Percentiles rank a stretch among this genome's conserved stretches.
Conservation (phyloP, 108 stramenopile genomes). For the Fragilaria radians region DNA sequence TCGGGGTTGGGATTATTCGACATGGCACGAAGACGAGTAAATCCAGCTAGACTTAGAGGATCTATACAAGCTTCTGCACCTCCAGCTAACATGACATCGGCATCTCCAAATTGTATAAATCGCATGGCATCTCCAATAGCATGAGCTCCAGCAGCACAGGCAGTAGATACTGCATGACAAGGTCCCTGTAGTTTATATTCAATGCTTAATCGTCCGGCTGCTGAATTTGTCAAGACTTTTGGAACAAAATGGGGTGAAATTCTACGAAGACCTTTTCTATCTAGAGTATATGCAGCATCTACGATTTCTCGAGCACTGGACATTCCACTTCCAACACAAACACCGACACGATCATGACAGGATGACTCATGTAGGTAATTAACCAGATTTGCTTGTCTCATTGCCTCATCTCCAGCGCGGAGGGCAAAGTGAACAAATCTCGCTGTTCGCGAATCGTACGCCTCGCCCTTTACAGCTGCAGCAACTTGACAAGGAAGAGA, state of each 20-base stretch:
- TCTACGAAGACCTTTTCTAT: slow-evolving; percentile 23
- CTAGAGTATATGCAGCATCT: slow-evolving; percentile 32
- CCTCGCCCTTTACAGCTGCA: slow-evolving; percentile 46
- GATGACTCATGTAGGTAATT: slow-evolving; percentile 21
- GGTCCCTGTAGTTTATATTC: slow-evolving; percentile 76
- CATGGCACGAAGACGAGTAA: slow-evolving; percentile 85
- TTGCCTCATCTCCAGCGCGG: slow-evolving; percentile 64
- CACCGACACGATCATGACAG: slow-evolving; percentile 47
- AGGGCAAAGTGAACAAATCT: slow-evolving; percentile 78
- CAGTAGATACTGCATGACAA: slow-evolving; percentile 77
- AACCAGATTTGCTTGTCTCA: slow-evolving; percentile 32
- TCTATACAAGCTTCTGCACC: slow-evolving; percentile 93
- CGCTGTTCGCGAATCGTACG: slow-evolving; percentile 40
- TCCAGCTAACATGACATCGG: slow-evolving; percentile 91
- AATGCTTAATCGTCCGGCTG: slow-evolving; percentile 70
- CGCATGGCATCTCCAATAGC: slow-evolving; percentile 90
- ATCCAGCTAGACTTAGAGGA: slow-evolving; percentile 85
- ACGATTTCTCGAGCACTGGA: slow-evolving; percentile 80
- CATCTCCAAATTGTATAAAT: slow-evolving; percentile 73
- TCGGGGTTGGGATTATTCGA: slow-evolving; percentile 50
- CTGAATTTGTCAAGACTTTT: slow-evolving; percentile 85
- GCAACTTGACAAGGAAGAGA: slow-evolving; percentile 72
- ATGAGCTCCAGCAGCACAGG: slow-evolving; percentile 94
- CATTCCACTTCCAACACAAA: slow-evolving; percentile 84
- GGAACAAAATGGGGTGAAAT: slow-evolving; percentile 94